Conservation (phyloP, 148 eudicot genomes). For the Cornus suecica region DNA sequence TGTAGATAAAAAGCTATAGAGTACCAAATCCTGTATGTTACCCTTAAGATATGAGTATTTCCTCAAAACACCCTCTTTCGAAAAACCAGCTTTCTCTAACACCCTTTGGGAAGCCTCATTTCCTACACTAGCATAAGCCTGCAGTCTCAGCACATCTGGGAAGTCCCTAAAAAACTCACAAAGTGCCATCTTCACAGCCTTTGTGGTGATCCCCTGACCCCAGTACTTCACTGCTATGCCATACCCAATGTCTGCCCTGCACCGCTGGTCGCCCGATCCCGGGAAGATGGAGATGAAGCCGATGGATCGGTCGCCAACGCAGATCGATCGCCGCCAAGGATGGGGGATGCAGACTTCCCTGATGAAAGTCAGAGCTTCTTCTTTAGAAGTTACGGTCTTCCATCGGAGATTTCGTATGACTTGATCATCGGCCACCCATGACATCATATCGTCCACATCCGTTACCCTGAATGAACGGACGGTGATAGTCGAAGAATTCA, state of each 20-base stretch:
- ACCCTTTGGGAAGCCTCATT: conserved; percentile 34
- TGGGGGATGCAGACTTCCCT: conserved; percentile 35
- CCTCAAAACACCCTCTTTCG: conserved; percentile 32
- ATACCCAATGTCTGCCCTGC: conserved; percentile 25
- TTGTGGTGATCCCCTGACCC: conserved; percentile 29
- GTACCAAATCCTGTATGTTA: conserved; percentile 10
- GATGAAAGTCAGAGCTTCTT: conserved; percentile 26
- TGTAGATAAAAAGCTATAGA: conserved; percentile 15
- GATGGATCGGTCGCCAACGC: conserved; percentile 27
- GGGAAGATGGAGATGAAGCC: conserved; percentile 24
- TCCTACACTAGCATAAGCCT: conserved; percentile 19
- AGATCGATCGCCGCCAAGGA: conserved; percentile 43
- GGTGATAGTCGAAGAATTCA: conserved; percentile 18
- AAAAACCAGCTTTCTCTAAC: conserved; percentile 34
- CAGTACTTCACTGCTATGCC: conserved; percentile 34
- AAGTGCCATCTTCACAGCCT: conserved; percentile 23
- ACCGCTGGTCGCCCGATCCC: conserved; percentile 1
- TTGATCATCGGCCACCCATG: conserved; percentile 30
- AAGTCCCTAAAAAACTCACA: conserved; percentile 14
- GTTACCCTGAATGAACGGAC: conserved; percentile 27
- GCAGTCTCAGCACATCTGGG: conserved; percentile 27
- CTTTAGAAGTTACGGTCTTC: conserved; percentile 23
- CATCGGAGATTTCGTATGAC: conserved; percentile 9
- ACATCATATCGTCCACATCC: conserved; percentile 28
- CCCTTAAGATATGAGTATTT: conserved; percentile 26